Evolutionary conservation across 2,329 filamentous ascomycete species (phyloP), one percentile per base, ranked within the genome.

Genomic region (Ophiobolus disseminans): DNA sequence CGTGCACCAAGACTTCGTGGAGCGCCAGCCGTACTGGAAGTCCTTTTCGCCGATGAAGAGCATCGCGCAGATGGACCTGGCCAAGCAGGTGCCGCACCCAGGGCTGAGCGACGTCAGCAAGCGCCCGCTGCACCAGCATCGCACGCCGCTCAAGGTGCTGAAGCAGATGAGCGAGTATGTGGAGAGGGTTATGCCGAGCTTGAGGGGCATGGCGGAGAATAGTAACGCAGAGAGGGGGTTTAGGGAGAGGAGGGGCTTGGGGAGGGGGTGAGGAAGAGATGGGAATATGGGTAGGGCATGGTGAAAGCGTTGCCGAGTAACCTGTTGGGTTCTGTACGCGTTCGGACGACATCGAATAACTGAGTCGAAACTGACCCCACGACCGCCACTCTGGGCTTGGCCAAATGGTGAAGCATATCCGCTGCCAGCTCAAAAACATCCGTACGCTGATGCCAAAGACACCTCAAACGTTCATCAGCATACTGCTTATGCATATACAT

Each of bases 81-180:
- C 52, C 14, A 69, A 68, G 46, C 50, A 57, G 5, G 76, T 78
- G 22, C 77, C 77, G 19, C 60, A 70, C 41, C 34, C 50, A 3
- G 77, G 76, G 0, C 49, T 78, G 45, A 76, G 73, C 45, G 74
- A 76, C 50, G 63, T 77, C 22, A 62, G 65, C 45, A 69, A 69
- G 53, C 60, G 69, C 31, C 66, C 65, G 49, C 67, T 68, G 21
- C 50, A 65, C 50, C 57, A 58, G 16, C 65, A 71, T 48, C 57
- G 68, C 2, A 74, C 72, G 47, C 74, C 65, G 10, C 50, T 56
- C 20, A 53, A 55, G 28, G 57, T 66, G 19, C 54, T 76, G 48
- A 65, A 41, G 45, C 48, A 48, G 16, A 55, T 58, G 57, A 58
- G 59, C 14, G 36, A 60, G 9, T 58, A 60, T 31, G 66, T 70